Percentiles rank a stretch among this genome's conserved stretches.
These are phyloP conservation scores for Dipodascus albidus DNA, from an alignment of 805 yeast species.

Conservation along the genomic window DNA sequence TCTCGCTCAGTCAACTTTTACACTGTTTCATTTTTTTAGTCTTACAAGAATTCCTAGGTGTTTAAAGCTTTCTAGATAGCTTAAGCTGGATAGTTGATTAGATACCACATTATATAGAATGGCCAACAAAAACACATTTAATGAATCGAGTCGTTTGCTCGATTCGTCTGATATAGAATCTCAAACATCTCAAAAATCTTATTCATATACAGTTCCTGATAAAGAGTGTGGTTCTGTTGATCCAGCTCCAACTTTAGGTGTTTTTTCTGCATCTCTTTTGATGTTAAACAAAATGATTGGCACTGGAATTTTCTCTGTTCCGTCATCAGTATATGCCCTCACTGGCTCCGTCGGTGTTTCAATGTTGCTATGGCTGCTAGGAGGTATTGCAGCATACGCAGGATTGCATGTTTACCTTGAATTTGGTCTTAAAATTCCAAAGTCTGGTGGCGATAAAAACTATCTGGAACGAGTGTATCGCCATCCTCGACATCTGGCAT, in stretches of 20 bases:
- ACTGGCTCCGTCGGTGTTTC: constrained; percentile 51
- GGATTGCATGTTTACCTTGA: constrained; percentile 51
- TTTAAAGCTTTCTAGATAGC: not conserved
- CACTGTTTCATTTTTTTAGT: not conserved
- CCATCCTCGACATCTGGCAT: constrained; percentile 42
- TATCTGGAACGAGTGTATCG: constrained; percentile 48
- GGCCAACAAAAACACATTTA: not conserved
- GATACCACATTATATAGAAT: not conserved
- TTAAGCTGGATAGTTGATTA: not conserved
- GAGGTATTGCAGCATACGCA: constrained; percentile 45
- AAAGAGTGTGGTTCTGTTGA: not conserved
- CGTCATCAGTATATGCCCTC: constrained; percentile 46
- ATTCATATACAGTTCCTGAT: not conserved
- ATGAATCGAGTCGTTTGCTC: not conserved
- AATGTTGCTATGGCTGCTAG: constrained; percentile 48
- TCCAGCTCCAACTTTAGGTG: constrained; percentile 18
- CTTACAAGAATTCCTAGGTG: not conserved
- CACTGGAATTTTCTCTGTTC: constrained; percentile 61
- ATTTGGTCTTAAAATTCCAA: constrained; percentile 53
- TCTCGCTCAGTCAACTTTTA: too few species aligned
- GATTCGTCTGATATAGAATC: not conserved
- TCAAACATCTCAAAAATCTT: not conserved
- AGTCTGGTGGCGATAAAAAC: constrained; percentile 60
- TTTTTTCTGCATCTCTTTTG: constrained; percentile 27
- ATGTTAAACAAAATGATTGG: constrained; percentile 63